Percentiles rank a stretch among this genome's conserved stretches.
These are phyloP conservation scores for Penicillium fuscoglaucum DNA, from an alignment of 2,329 filamentous ascomycete genomes.

Conservation along the genomic window DNA sequence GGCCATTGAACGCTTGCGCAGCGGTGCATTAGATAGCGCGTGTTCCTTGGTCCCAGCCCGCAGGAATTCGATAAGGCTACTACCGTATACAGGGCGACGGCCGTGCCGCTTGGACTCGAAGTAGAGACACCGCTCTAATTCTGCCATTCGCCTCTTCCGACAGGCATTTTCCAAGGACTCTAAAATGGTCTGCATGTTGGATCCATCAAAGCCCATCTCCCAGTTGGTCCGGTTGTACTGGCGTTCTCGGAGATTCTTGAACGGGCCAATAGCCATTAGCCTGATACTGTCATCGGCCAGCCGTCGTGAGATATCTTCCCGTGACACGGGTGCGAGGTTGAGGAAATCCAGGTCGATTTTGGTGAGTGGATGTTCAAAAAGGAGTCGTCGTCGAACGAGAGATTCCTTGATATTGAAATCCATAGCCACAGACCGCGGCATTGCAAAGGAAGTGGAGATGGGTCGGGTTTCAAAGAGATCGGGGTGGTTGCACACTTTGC, in stretches of 20 bases:
- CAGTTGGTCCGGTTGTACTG: conserved; percentile 60
- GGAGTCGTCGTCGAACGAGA: conserved; percentile 65
- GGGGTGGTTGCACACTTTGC: conserved; percentile 97
- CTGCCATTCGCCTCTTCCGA: conserved; percentile 69
- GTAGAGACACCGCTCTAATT: conserved; percentile 77
- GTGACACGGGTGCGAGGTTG: conserved; percentile 71
- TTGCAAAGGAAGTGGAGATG: conserved; percentile 95
- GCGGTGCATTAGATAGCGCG: conserved; percentile 61
- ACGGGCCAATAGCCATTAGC: conserved; percentile 67
- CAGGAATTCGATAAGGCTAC: conserved; percentile 71
- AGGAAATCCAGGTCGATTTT: conserved; percentile 72
- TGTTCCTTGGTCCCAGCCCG: conserved; percentile 63
- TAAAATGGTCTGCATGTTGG: conserved; percentile 68
- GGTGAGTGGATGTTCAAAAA: conserved; percentile 63
- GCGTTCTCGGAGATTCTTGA: conserved; percentile 70
- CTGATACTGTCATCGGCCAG: conserved; percentile 58
- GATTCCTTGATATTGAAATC: conserved; percentile 73
- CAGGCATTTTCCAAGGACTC: conserved; percentile 70
- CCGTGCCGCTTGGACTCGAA: conserved; percentile 79
- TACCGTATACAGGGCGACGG: conserved; percentile 77
- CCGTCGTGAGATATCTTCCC: conserved; percentile 64
- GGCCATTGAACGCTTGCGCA: conserved; percentile 62
- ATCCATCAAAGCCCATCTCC: conserved; percentile 64
- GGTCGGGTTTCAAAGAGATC: conserved; percentile 94
- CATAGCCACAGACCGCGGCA: conserved; percentile 74